A percentile compares a stretch with the other conserved stretches of the same genome.
Conservation (phyloP, 176 grass and related monocot genomes). For the Oryza glaberrima region DNA sequence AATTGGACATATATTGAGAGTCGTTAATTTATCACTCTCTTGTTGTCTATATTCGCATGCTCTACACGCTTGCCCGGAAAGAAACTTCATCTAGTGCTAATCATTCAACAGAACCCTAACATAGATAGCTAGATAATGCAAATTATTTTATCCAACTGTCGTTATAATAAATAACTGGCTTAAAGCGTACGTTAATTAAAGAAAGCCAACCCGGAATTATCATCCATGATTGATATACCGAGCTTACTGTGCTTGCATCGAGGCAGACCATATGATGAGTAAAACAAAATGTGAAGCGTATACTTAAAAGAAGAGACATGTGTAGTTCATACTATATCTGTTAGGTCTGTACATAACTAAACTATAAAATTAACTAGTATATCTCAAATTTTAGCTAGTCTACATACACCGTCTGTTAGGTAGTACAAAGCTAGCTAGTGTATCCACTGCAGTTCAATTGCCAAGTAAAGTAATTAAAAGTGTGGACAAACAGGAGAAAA, state of each 20-base stretch:
- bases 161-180: slow-evolving; percentile 38
- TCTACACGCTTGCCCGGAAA: slow-evolving; percentile 42
- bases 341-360: not conserved
- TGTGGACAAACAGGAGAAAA: not conserved
- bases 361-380: not conserved
- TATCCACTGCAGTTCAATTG: not conserved
- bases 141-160: slow-evolving; percentile 32
- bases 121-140: slow-evolving; percentile 37
- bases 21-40: not conserved
- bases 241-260: not conserved
- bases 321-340: too few relatives aligned
- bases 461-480: not conserved
- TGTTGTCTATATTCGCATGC: slow-evolving; percentile 33
- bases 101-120: slow-evolving; percentile 35
- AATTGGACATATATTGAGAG: not conserved
- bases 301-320: not conserved
- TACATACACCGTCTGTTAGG: not conserved
- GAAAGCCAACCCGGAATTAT: slow-evolving; percentile 18
- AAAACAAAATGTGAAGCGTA: not conserved
- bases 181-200: slow-evolving; percentile 44
- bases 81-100: slow-evolving; percentile 53
- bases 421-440: not conserved
- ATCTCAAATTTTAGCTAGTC: not conserved
- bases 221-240: slow-evolving; percentile 29
- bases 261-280: not conserved